phyloP scores from a whole-genome alignment of 306 rosid species.

The Amphicarpaea edgeworthii region DNA sequence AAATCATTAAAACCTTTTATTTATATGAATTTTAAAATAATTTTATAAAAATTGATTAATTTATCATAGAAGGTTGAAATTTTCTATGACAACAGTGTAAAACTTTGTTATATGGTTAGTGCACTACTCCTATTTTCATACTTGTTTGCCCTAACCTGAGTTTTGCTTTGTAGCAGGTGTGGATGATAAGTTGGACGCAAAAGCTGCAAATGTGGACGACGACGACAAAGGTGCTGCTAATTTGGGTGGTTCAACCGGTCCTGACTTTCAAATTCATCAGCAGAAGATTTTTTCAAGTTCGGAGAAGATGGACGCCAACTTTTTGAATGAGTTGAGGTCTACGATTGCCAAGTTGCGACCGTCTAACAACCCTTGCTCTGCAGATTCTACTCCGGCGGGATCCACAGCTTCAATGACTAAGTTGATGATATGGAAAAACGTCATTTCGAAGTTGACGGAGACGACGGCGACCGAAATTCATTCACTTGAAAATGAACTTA shows the following conservation, averaged over 20 bases:
- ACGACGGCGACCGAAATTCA: conserved; percentile 79
- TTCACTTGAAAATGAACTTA: conserved; percentile 80
- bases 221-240: conserved; percentile 57
- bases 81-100: no score
- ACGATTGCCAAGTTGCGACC: conserved; percentile 63
- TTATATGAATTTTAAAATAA: no score
- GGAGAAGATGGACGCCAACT: conserved; percentile 64
- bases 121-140: no score
- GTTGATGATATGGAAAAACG: conserved; percentile 72
- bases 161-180: conserved; percentile 58
- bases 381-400: conserved; percentile 52
- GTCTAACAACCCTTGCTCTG: conserved; percentile 58
- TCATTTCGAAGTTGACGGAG: conserved; percentile 73
- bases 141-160: conserved; percentile 8
- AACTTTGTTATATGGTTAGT: no score
- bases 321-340: conserved; percentile 56
- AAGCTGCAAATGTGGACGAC: conserved; percentile 53
- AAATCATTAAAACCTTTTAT: no score
- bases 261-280: conserved; percentile 52
- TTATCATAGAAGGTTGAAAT: no score
- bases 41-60: no score
- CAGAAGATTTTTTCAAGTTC: conserved; percentile 54
- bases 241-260: conserved; percentile 58
- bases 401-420: conserved; percentile 63
- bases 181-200: conserved; percentile 64